These are phyloP conservation scores for Cruciata laevipes DNA, from an alignment of 257 asterid species.

Conservation along the genomic window DNA sequence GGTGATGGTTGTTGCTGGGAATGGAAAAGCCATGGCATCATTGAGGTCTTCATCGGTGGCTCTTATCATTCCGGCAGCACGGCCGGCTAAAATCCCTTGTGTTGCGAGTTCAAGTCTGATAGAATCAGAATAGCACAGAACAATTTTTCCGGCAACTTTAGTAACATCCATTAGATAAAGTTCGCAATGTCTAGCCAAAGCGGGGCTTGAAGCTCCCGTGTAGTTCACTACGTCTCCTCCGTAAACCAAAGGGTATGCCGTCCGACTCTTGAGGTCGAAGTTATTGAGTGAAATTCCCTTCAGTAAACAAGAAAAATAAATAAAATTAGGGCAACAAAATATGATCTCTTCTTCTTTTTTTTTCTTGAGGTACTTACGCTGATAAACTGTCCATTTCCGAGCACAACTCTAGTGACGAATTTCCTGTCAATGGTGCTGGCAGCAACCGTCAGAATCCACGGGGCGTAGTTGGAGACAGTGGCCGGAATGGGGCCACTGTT, in stretches of 20 bases:
- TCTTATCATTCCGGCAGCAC: conserved; percentile 10
- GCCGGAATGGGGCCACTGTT: conserved; percentile 32
- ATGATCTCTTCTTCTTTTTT: no score
- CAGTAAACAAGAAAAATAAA: background rate
- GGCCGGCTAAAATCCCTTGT: background rate
- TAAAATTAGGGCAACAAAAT: no score
- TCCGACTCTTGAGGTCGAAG: background rate
- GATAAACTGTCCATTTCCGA: conserved; percentile 30
- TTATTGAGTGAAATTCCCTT: conserved; percentile 13
- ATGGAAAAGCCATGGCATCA: conserved; percentile 11
- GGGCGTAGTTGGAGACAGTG: conserved; percentile 21
- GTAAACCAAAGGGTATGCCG: background rate
- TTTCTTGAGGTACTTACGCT: conserved; percentile 22
- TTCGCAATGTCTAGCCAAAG: background rate
- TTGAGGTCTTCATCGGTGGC: background rate
- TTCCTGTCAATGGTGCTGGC: conserved; percentile 42
- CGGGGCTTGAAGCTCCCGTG: background rate
- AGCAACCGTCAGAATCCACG: conserved; percentile 41
- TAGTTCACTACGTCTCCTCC: background rate
- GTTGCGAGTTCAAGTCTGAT: no score
- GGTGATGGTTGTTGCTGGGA: conserved; percentile 14
- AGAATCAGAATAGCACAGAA: conserved; percentile 1
- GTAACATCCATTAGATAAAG: background rate
- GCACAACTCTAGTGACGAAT: conserved; percentile 22
- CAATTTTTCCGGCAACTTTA: conserved; percentile 10